Percentiles rank a stretch among this genome's conserved stretches.
Conservation (phyloP, 202 grass and related monocot genomes). For the Bolboschoenoplectus hybrid region DNA sequence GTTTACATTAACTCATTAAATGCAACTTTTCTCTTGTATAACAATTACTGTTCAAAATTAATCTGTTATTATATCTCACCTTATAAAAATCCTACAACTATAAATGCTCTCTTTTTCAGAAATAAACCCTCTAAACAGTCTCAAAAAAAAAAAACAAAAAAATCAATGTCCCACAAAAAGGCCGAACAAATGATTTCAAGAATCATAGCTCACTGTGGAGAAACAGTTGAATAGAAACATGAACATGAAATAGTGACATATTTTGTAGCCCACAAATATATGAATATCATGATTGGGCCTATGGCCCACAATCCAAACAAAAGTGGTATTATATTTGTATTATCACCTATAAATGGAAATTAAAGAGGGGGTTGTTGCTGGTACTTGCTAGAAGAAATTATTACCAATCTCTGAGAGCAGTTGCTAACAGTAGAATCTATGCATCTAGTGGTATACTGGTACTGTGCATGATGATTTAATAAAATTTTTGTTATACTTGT, state of each 20-base stretch:
- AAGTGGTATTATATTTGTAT: neutral
- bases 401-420: neutral
- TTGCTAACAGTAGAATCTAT: neutral
- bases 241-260: neutral
- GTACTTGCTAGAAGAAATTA: neutral
- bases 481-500: too few species aligned
- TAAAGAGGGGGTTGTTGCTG: neutral
- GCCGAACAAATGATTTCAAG: conserved; percentile 30
- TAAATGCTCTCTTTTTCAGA: neutral
- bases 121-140: neutral
- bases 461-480: too few species aligned
- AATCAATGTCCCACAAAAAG: neutral
- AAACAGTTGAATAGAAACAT: conserved; percentile 18
- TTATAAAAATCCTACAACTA: neutral
- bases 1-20: too few species aligned
- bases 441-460: too few species aligned
- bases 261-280: conserved; percentile 3
- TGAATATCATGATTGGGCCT: conserved; percentile 32
- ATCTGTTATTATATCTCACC: neutral
- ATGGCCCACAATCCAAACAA: neutral
- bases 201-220: conserved; percentile 12
- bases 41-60: neutral
- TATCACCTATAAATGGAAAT: neutral
- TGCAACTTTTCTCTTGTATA: too few species aligned
- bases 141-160: neutral